These are phyloP conservation scores for Moniliophthora roreri DNA, from an alignment of 1,284 basidiomycete species.

Conservation along the genomic window DNA sequence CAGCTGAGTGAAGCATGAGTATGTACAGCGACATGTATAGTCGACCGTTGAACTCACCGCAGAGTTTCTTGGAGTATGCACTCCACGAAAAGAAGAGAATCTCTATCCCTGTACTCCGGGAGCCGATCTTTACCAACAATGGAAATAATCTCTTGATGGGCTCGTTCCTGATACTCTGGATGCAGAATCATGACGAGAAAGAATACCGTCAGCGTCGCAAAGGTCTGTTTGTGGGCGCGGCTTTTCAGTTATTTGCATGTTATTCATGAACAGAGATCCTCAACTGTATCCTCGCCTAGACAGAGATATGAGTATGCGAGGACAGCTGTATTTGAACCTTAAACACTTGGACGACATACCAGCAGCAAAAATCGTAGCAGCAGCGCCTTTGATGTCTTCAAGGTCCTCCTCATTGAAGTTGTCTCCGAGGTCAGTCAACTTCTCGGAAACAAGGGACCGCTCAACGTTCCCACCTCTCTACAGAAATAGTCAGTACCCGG, in stretches of 20 bases:
- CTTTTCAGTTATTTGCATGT: not conserved
- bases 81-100: not conserved
- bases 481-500: no score
- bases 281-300: not conserved
- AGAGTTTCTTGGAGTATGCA: not conserved
- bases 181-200: not conserved
- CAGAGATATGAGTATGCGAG: not conserved
- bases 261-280: no score
- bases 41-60: not conserved
- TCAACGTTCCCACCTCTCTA: not conserved
- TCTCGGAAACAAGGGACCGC: conserved; percentile 3
- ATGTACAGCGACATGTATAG: not conserved
- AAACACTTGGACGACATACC: not conserved
- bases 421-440: not conserved
- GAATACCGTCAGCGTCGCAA: not conserved
- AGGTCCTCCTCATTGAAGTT: not conserved
- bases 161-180: not conserved
- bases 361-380: not conserved
- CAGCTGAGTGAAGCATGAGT: no score
- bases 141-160: conserved; percentile 1
- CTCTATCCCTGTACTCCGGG: conserved; percentile 1
- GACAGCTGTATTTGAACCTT: not conserved
- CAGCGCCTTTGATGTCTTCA: not conserved
- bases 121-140: not conserved
- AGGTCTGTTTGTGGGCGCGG: not conserved